A percentile compares a stretch with the other conserved stretches of the same genome.
Evolutionary conservation across 2,329 filamentous ascomycete species (phyloP).

Genomic region (Furcasterigmium sp.): DNA sequence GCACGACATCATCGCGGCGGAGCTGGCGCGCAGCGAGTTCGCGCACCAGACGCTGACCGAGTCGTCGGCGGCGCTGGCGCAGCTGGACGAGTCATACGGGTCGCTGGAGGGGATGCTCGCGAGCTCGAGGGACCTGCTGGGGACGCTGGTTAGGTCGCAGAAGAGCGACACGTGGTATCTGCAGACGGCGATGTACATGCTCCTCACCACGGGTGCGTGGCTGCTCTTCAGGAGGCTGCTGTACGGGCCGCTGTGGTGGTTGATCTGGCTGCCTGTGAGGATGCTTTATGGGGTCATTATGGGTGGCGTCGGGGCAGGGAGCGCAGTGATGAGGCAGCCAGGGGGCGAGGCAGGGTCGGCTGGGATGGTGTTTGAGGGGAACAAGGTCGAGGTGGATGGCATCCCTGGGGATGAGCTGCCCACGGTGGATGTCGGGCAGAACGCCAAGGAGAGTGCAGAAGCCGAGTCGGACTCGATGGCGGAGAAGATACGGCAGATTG

Average conservation of each 20-base stretch:
- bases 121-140: slow-evolving; percentile 69
- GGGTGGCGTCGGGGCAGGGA: slow-evolving; percentile 37
- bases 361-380: slow-evolving; percentile 18
- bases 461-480: slow-evolving; percentile 35
- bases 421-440: slow-evolving; percentile 42
- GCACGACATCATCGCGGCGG: slow-evolving; percentile 78
- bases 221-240: slow-evolving; percentile 77
- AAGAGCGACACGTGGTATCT: slow-evolving; percentile 99
- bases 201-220: slow-evolving; percentile 75
- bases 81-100: slow-evolving; percentile 76
- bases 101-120: slow-evolving; percentile 72
- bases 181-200: slow-evolving; percentile 79
- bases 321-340: slow-evolving; percentile 36
- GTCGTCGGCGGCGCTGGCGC: slow-evolving; percentile 74
- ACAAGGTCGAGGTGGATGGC: slow-evolving; percentile 24
- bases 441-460: slow-evolving; percentile 9
- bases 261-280: slow-evolving; percentile 78
- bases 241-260: slow-evolving; percentile 87
- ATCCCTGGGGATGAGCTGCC: slow-evolving; percentile 37
- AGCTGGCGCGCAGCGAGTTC: slow-evolving; percentile 82
- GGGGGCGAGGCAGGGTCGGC: slow-evolving; percentile 15
- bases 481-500: slow-evolving; percentile 50
- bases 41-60: slow-evolving; percentile 84
- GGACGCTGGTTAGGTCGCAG: slow-evolving; percentile 75
- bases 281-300: slow-evolving; percentile 56